Conservation (phyloP, 2,329 filamentous ascomycete species). For the Fusarium musae region DNA sequence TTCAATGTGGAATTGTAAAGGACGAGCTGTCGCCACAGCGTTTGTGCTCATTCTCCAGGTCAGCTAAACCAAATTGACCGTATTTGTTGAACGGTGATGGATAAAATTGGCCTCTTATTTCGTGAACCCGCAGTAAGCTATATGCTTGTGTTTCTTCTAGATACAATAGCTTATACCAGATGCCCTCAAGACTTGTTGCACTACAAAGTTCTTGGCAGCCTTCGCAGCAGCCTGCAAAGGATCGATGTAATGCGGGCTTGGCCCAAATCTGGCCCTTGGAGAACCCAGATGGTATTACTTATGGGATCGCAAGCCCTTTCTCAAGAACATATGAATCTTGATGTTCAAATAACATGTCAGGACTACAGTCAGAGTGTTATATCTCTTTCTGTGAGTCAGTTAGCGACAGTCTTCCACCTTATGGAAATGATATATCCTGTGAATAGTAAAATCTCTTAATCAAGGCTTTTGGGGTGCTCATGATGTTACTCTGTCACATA, state of each 20-base stretch:
- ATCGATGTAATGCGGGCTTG: neutral
- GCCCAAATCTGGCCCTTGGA: neutral
- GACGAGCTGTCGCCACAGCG: neutral
- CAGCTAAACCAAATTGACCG: neutral
- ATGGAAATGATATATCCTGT: no score
- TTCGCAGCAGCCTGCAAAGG: neutral
- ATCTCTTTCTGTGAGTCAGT: neutral
- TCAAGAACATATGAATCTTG: no score
- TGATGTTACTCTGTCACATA: neutral
- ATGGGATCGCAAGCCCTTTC: neutral
- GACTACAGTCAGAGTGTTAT: neutral
- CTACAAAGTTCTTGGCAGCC: no score
- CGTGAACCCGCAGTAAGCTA: no score
- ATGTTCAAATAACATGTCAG: no score
- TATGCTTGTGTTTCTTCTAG: neutral
- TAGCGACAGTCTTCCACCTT: neutral
- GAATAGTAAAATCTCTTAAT: neutral
- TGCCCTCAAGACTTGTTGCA: neutral
- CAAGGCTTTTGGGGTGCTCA: neutral
- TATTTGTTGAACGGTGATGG: neutral
- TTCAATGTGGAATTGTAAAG: neutral
- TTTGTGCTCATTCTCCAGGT: neutral
- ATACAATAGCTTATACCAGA: no score
- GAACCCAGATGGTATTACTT: no score
- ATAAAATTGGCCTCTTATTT: neutral